Evolutionary conservation across 345 rosid genomes (phyloP).

Genomic region (Mangifera indica): DNA sequence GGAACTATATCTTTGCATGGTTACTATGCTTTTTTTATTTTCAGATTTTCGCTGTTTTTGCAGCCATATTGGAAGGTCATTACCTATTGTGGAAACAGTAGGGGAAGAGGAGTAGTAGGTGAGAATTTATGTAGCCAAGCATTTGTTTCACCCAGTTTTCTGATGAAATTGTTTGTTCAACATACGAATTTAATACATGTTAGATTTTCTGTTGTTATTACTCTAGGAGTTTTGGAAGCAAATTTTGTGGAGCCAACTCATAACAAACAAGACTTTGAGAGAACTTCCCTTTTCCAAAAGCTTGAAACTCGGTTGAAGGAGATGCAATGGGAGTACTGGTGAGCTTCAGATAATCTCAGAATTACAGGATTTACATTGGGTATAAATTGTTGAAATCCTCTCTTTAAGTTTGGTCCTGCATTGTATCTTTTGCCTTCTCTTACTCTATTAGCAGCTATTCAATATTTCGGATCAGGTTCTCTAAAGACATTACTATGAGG

Average conservation of each 20-base stretch:
- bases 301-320: slow-evolving; percentile 91
- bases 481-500: neutral
- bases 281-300: slow-evolving; percentile 89
- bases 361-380: neutral
- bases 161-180: neutral
- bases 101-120: slow-evolving; percentile 96
- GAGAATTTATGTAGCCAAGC: slow-evolving; percentile 36
- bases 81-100: slow-evolving; percentile 31
- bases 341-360: slow-evolving; percentile 15
- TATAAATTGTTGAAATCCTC: neutral
- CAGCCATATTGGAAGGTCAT: slow-evolving; percentile 95
- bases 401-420: neutral
- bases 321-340: slow-evolving; percentile 95
- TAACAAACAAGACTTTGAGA: slow-evolving; percentile 96
- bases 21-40: neutral
- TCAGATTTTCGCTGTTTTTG: slow-evolving; percentile 16
- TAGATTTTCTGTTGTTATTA: slow-evolving; percentile 3
- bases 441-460: neutral
- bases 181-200: neutral
- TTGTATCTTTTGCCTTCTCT: neutral
- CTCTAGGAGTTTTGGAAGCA: slow-evolving; percentile 85
- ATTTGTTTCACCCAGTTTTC: slow-evolving; percentile 5
- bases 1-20: neutral
- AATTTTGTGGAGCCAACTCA: slow-evolving; percentile 92
- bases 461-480: neutral